Percentiles rank a stretch among this genome's conserved stretches.
Evolutionary conservation across 441 rosid species (phyloP).

Genomic region (Pelargonium cotyledonis): DNA sequence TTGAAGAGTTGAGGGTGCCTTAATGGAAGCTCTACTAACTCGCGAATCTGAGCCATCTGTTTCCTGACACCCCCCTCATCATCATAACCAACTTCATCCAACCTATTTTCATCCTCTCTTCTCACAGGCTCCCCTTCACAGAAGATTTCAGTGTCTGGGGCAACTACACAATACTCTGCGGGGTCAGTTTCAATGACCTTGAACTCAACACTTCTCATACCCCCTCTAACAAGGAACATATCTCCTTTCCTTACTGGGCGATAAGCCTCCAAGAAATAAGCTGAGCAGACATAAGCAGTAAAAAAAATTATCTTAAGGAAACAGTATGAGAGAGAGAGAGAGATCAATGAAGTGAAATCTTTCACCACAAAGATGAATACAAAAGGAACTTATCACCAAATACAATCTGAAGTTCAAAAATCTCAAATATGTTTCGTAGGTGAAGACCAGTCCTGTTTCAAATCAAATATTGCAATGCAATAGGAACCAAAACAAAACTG

Average conservation of each 20-base stretch:
- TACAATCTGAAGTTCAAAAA: too few species aligned
- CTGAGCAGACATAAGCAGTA: neutral
- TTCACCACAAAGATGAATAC: too few species aligned
- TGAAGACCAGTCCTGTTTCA: neutral
- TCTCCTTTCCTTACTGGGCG: slow-evolving; percentile 20
- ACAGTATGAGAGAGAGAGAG: too few species aligned
- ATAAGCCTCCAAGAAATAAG: slow-evolving; percentile 17
- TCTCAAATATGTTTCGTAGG: too few species aligned
- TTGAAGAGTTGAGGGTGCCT: slow-evolving; percentile 20
- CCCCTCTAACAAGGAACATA: slow-evolving; percentile 18
- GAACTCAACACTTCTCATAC: slow-evolving; percentile 13
- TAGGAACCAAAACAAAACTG: neutral
- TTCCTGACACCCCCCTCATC: slow-evolving; percentile 24
- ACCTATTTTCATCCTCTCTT: slow-evolving; percentile 20
- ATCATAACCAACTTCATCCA: slow-evolving; percentile 21
- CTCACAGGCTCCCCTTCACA: slow-evolving; percentile 23
- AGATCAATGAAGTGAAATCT: too few species aligned
- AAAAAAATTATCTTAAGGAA: too few species aligned
- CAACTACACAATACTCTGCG: slow-evolving; percentile 22
- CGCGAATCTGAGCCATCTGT: slow-evolving; percentile 24
- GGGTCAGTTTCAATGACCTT: slow-evolving; percentile 17
- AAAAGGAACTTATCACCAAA: too few species aligned
- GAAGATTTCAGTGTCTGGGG: slow-evolving; percentile 19
- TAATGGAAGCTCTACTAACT: slow-evolving; percentile 21
- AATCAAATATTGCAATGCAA: neutral